Evolutionary conservation across 257 asterid species (phyloP), one percentile per base, ranked within the genome.

Genomic region (Solanum appendiculatum): DNA sequence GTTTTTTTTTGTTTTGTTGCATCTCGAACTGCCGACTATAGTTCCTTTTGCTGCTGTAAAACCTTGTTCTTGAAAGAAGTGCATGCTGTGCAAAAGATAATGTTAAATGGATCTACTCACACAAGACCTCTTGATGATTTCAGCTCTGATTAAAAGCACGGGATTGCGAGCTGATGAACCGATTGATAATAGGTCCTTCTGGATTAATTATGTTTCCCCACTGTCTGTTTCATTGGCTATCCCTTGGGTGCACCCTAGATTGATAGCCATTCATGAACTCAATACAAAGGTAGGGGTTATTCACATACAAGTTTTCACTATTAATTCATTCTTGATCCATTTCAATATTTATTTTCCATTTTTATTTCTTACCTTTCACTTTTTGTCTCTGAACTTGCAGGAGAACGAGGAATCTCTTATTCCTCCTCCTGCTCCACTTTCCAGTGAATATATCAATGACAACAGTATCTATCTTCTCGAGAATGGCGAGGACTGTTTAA

Each of bases 391-490:
- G 85, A 90, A 88, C 78, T 89, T 64, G 40, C 94, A 97, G 99
- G 99, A 96, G 82, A 86, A 66, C n/a, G 95, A 91, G 63, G 96
- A 91, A 91, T 87, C 93, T 86, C 73, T 90, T 74, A 85, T 97
- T 85, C 98, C 99, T 69, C 86, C 92, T 87, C 42, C 92, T 21
- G 87, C 95, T 87, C 99, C 98, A 64, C 99, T 96, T 87, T 93
- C 95, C 82, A 93, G 97, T 83, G 96, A 95, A 91, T 92, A 93
- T 87, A 85, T 97, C 48, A 85, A 88, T 78, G 96, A 92, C 56
- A 95, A 95, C 13, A 98, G 98, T 78, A 91, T 96, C 87, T 97
- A 96, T 92, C 98, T 95, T 90, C 98, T 97, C 83, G 99, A 97
- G 93, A 97, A 94, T 88, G 99, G 99, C 42, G 95, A 91, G 87